A percentile compares a stretch with the other conserved stretches of the same genome.
Evolutionary conservation across 225 moss, liverwort and hornwort species (phyloP).

Genomic region (Physcomitrellopsis africana): DNA sequence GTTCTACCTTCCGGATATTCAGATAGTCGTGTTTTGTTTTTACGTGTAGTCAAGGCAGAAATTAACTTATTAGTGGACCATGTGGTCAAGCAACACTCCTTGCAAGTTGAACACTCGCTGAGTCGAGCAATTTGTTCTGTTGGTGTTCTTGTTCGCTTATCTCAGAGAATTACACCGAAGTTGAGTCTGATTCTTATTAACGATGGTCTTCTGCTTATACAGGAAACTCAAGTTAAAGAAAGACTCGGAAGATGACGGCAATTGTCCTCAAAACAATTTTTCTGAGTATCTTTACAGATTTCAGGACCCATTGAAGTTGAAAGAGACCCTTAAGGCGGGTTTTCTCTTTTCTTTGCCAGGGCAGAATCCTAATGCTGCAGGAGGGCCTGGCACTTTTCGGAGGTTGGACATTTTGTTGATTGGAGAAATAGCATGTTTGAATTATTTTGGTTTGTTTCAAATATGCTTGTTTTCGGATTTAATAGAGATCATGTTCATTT

Average conservation of each 20-base stretch:
- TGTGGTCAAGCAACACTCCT: not conserved
- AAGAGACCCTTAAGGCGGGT: conserved; percentile 44
- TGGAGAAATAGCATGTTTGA: not conserved
- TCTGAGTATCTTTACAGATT: conserved; percentile 57
- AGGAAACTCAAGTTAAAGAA: conserved; percentile 44
- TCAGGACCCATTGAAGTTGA: conserved; percentile 59
- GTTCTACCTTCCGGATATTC: not conserved
- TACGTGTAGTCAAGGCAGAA: not conserved
- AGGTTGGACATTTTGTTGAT: conserved; percentile 50
- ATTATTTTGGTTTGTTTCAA: not conserved
- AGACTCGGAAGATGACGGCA: conserved; percentile 46
- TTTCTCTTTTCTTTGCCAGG: conserved; percentile 80
- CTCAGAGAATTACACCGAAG: not conserved
- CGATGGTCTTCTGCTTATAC: conserved; percentile 11
- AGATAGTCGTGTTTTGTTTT: not conserved
- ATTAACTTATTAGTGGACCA: not conserved
- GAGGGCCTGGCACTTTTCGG: conserved; percentile 44
- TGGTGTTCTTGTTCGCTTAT: not conserved
- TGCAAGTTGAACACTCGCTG: conserved; percentile 3
- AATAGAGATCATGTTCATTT: not conserved
- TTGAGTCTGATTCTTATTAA: conserved; percentile 1
- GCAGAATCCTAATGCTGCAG: conserved; percentile 77
- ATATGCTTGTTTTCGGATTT: not conserved
- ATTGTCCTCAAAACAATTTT: conserved; percentile 59
- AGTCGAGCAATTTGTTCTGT: conserved; percentile 15